Evolutionary conservation across 352 stramenopile species (phyloP), one percentile per base, ranked within the genome.

Genomic region (Phytophthora niederhauseri): DNA sequence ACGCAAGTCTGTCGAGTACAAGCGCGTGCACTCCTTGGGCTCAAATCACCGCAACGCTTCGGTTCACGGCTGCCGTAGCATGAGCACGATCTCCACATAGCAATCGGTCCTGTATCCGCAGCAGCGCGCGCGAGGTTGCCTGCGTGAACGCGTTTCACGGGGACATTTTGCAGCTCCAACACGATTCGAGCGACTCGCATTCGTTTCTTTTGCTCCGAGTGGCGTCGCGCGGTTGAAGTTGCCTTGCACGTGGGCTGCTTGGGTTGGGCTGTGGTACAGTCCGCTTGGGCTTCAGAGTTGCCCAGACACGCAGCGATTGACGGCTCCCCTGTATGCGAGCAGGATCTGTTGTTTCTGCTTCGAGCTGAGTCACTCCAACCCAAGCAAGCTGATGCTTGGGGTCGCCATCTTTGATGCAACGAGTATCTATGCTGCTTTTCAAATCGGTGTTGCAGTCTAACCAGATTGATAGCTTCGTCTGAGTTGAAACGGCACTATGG

Each of bases 361-460:
- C 20, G 34, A 66, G 19, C 14, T 36, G 52, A 45, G 57, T 36
- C 57, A 67, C 36, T 66, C 28, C 56, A 53, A 28, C 54, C 61
- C 46, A 70, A 73, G 54, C 60, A 73, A 46, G 36, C 24, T 26
- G 53, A 24, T 8, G 17, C 3, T 22, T 49, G 41, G 26, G 14
- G 45, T 20, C 53, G 46, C 49, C 53, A 20, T 64, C 51, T 72
- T 60, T 64, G 45, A 22, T 46, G 53, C 58, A 22, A 3, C 22
- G 65, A 68, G 65, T 72, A 68, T 72, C 58, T 72, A 72, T 72
- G 65, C 51, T 56, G 58, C 65, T 30, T 48, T 63, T 72, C 65
- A 68, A 66, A 72, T 72, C 64, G 19, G 54, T 34, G 22, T 43
- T 63, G 65, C 65, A 72, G 20, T 43, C 12, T 43, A 64, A 48